phyloP scores from a whole-genome alignment of 2,329 filamentous ascomycete genomes.

The Penicillium sp. region DNA sequence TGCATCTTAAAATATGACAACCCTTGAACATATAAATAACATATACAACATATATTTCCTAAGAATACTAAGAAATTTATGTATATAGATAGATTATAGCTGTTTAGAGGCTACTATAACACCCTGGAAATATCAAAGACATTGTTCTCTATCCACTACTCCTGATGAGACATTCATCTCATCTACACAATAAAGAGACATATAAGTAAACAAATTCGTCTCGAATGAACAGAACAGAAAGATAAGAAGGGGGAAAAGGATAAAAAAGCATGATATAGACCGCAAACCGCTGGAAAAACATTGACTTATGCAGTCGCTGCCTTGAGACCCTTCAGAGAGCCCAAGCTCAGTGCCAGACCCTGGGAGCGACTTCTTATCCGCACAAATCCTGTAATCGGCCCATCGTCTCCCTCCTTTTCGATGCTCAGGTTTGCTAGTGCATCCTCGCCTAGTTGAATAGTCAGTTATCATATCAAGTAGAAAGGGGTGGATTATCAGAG shows the following conservation, averaged over 20 bases:
- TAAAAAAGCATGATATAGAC: slow-evolving; percentile 31
- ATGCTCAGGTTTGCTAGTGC: slow-evolving; percentile 96
- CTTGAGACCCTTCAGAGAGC: slow-evolving; percentile 91
- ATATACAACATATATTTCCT: not conserved
- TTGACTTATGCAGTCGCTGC: slow-evolving; percentile 54
- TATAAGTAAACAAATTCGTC: slow-evolving; percentile 33
- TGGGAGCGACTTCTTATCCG: slow-evolving; percentile 96
- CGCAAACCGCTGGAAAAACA: slow-evolving; percentile 31
- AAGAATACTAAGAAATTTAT: not conserved
- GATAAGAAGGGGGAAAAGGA: slow-evolving; percentile 21
- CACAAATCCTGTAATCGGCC: slow-evolving; percentile 94
- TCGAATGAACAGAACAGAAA: slow-evolving; percentile 23
- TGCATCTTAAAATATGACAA: slow-evolving; percentile 5
- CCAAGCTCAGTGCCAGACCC: slow-evolving; percentile 87
- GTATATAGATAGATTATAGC: not conserved
- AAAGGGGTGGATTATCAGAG: not conserved
- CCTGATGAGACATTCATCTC: slow-evolving; percentile 22
- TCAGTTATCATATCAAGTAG: slow-evolving; percentile 21
- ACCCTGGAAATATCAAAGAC: slow-evolving; percentile 9
- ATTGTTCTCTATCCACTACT: slow-evolving; percentile 29
- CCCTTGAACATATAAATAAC: no score
- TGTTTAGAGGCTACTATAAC: not conserved
- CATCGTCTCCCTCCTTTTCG: slow-evolving; percentile 93
- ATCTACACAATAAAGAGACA: slow-evolving; percentile 27
- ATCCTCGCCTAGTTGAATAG: slow-evolving; percentile 75